Conservation (phyloP, 2,329 filamentous ascomycete genomes). For the Didymella segeticola region DNA sequence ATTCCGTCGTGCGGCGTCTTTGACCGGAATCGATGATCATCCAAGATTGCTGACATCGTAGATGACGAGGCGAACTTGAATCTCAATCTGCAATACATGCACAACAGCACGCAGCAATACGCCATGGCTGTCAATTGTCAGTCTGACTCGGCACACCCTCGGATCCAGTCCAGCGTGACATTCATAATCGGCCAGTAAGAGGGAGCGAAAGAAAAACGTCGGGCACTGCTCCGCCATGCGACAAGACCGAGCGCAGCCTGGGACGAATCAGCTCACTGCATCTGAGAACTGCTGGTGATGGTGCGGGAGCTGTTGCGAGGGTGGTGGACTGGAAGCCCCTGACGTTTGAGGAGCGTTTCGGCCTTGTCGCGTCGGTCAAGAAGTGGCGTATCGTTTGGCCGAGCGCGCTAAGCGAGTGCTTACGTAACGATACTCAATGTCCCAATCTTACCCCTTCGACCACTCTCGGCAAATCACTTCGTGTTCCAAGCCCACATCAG, state of each 20-base stretch:
- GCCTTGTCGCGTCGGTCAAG: slow-evolving; percentile 26
- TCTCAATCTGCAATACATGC: too few relatives aligned
- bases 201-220: slow-evolving; percentile 14
- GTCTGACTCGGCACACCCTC: slow-evolving; percentile 21
- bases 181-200: slow-evolving; percentile 12
- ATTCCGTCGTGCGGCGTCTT: background rate
- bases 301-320: slow-evolving; percentile 33
- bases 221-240: slow-evolving; percentile 16
- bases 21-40: background rate
- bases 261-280: slow-evolving; percentile 28
- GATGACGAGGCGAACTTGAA: background rate
- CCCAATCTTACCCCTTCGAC: background rate
- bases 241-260: slow-evolving; percentile 8
- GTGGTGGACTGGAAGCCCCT: slow-evolving; percentile 28
- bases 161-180: background rate
- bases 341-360: slow-evolving; percentile 38
- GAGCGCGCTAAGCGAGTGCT: slow-evolving; percentile 6
- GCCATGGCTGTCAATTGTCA: slow-evolving; percentile 32
- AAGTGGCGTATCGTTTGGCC: slow-evolving; percentile 8
- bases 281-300: slow-evolving; percentile 25
- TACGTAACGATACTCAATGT: slow-evolving; percentile 6
- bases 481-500: background rate
- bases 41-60: background rate
- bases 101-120: slow-evolving; percentile 8
- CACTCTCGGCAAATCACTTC: background rate